Evolutionary conservation across 768 basidiomycete species (phyloP), one percentile per base, ranked within the genome.

Genomic region (Rhizopogon vesiculosus): DNA sequence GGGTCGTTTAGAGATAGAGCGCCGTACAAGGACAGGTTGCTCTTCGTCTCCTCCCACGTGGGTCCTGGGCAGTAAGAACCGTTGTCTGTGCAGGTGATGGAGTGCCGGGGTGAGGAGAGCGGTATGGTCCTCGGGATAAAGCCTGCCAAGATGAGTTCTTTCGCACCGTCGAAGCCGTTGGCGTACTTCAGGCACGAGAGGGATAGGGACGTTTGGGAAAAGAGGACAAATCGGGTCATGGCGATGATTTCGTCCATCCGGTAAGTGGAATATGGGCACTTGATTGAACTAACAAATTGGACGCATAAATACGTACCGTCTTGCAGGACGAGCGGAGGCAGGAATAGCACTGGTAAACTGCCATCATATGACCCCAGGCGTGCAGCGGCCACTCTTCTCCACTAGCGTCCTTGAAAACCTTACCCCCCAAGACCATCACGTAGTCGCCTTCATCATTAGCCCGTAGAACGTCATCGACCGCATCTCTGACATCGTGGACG

Each of bases 361-460:
- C 66, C 42, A 60, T 65, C 60, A 72, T 61, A 39, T 72, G 72
- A 7, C 70, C 69, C 72, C 72, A 72, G 7, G 68, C 72, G 39
- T 68, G 71, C 50, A 73, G 63, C 29, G 72, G 69, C 66, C 66
- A 70, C 25, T 58, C 48, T 52, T 59, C 59, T n/a, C 59, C 59
- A 33, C 68, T 66, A 39, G 55, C 10, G 43, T 65, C 52, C 25
- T 70, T 72, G 57, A 69, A 72, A n/a, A 73, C 64, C 44, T 64
- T 69, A 18, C 69, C 71, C 3, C 70, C 71, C 16, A 72, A 64
- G 18, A 72, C 58, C n/a, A 61, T 48, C 15, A 72, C 56, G 29
- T 66, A 65, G 13, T 71, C 72, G 18, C 62, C 66, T 4, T 61
- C 58, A 9, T 33, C 28, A 0, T 55, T 58, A 10, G 64, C 63